phyloP scores from a whole-genome alignment of 73 alveolate genomes.

The Stentor roeselii region DNA sequence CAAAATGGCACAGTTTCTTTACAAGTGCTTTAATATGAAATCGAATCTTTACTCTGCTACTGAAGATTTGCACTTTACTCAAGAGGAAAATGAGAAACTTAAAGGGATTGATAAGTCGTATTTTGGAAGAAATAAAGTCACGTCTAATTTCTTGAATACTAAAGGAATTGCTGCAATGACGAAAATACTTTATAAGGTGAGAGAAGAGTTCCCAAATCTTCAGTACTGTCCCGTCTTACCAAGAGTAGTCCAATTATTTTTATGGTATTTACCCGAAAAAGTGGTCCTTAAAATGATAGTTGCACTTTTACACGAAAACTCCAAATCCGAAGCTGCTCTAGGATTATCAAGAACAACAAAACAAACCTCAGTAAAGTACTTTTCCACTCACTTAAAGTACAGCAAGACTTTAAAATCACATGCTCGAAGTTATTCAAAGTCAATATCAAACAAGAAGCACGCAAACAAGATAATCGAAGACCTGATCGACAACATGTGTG shows the following conservation, averaged over 20 bases:
- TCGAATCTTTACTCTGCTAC: background rate
- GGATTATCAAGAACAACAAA: background rate
- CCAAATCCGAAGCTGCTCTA: background rate
- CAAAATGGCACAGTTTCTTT: no score
- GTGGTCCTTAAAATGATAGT: background rate
- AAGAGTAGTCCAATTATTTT: background rate
- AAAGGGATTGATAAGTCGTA: background rate
- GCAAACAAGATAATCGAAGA: background rate
- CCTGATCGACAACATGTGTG: slow-evolving; percentile 1
- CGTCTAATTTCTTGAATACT: background rate
- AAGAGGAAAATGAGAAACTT: background rate
- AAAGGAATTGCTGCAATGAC: background rate
- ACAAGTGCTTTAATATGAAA: no score
- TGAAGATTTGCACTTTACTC: background rate
- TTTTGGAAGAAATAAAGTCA: background rate
- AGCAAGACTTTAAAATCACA: background rate
- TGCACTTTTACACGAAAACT: background rate
- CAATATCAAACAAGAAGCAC: background rate
- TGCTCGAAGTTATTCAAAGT: background rate
- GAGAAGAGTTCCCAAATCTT: slow-evolving; percentile 1
- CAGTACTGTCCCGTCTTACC: background rate
- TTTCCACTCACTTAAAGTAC: background rate
- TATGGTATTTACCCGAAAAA: background rate
- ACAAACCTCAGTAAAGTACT: background rate
- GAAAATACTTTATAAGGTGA: background rate